Evolutionary conservation across 2,329 filamentous ascomycete species (phyloP), one percentile per base, ranked within the genome.

Genomic region (Aspergillus sp.): DNA sequence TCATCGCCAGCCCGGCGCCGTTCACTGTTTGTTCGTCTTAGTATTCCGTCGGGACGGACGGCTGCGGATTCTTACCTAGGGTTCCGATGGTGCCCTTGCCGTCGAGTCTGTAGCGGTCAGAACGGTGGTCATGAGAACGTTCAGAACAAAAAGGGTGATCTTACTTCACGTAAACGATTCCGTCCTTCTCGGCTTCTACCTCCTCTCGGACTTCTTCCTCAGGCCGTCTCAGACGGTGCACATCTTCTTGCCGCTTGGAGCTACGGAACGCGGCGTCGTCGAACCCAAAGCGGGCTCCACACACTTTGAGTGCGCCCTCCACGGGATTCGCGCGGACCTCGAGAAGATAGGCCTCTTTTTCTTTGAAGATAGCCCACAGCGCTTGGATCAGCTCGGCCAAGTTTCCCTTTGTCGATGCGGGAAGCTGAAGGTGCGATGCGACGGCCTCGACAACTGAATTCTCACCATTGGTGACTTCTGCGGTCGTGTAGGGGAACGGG

Each of bases 1-100:
- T 94, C 88, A 96, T 94, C 0, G 91, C 91, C 1, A 96, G 81
- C 0, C 91, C 91, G 0, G 92, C 91, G 41, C 91, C 91, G 65
- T 96, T 96, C 58, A 96, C 90, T 58, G 58, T 49, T 4, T 20
- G 29, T 57, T 25, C 14, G 23, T 44, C 25, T 56, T 17, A 61
- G 41, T 11, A n/a, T 23, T 23, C 6, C 9, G 20, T 23, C 43
- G 25, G 40, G 25, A 23, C 32, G n/a, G 6, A 4, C 7, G n/a
- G 2, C n/a, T 4, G 23, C 3, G 21, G 14, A 38, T 13, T 23
- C 58, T 58, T 68, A 76, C 74, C 75, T 10, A 95, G 77, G 0
- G 88, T 96, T 34, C 90, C 91, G 49, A 96, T 86, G 56, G 85
- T 85, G 49, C 80, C 83, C 49, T 76, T 66, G 0, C 76, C 76